Conservation (phyloP, 306 rosid species). For the Purshia tridentata region DNA sequence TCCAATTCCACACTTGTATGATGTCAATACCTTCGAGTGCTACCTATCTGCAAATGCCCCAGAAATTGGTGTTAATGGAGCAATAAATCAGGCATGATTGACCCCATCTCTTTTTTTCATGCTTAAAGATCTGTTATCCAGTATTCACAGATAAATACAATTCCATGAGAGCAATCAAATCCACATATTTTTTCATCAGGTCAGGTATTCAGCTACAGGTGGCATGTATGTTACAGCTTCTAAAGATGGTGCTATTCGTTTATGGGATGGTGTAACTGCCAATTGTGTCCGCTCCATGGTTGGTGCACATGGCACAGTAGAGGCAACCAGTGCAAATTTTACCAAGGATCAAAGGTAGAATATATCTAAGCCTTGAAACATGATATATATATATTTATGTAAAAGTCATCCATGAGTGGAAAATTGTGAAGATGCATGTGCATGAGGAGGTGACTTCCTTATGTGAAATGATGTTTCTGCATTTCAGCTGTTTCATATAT, state of each 20-base stretch:
- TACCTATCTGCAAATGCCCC: constrained; percentile 67
- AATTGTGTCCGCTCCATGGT: constrained; percentile 64
- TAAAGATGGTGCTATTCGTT: constrained; percentile 72
- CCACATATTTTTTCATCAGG: constrained; percentile 47
- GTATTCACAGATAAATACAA: constrained; percentile 6
- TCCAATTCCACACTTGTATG: constrained; percentile 82
- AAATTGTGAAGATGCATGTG: not conserved
- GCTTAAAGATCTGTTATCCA: constrained; percentile 10
- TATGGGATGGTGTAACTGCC: constrained; percentile 92
- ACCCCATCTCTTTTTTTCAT: constrained; percentile 14
- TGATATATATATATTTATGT: not conserved
- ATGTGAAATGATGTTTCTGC: not conserved
- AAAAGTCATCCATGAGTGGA: not conserved
- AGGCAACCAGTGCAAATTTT: constrained; percentile 83
- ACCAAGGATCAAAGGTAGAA: constrained; percentile 72
- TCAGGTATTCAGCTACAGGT: constrained; percentile 80
- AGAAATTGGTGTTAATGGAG: constrained; percentile 64
- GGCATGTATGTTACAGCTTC: constrained; percentile 91
- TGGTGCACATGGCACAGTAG: constrained; percentile 76
- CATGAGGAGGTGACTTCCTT: not conserved
- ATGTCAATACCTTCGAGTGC: constrained; percentile 82
- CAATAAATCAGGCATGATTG: constrained; percentile 80
- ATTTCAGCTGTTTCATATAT: constrained; percentile 2
- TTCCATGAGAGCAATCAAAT: constrained; percentile 11
- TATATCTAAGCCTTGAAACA: constrained; percentile 13